Evolutionary conservation across 768 basidiomycete genomes (phyloP), one percentile per base, ranked within the genome.

Genomic region (Cyclocybe cylindracea): DNA sequence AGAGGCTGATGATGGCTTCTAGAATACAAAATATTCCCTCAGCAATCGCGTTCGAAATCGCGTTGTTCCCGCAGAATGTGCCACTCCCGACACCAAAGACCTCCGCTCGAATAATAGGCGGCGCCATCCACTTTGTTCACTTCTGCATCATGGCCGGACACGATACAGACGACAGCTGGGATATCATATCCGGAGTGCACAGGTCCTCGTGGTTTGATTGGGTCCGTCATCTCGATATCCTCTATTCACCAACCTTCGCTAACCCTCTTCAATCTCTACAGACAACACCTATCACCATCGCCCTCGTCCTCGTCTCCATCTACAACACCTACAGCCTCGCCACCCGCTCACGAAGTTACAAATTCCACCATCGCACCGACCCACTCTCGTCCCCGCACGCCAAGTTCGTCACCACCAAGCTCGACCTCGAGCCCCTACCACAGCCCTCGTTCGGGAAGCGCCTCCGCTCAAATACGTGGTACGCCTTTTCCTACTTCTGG

Each of bases 51-150:
- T 91, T 93, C 61, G 82, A 91, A 62, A 77, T 92, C n/a, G 81
- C 87, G 7, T 73, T 90, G 43, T 90, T 93, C 63, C 91, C 90
- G n/a, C 74, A 87, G 60, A 90, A 93, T 61, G 58, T 92, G 14
- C 89, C 89, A 7, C 71, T 91, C 1, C 91, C 91, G 1, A 68
- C 81, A 16, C 78, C 85, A 6, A 80, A 76, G 60, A 86, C 82
- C 1, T 82, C 81, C 39, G 91, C 87, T 13, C 79, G 79, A 56
- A 77, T 87, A 14, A 61, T 88, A 14, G 91, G 87, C 16, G 80
- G 80, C 13, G 51, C 70, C 24, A 73, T 88, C 67, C 91, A 94
- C 63, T 70, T 85, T 29, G 48, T 88, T 2, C 86, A 92, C 63
- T 76, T 63, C 71, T 87, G 37, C 78, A 89, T 55, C 68, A 89